Base-by-base conservation (phyloP, 1,139 yeast species). In the Saccharomyces pastorianus region DNA sequence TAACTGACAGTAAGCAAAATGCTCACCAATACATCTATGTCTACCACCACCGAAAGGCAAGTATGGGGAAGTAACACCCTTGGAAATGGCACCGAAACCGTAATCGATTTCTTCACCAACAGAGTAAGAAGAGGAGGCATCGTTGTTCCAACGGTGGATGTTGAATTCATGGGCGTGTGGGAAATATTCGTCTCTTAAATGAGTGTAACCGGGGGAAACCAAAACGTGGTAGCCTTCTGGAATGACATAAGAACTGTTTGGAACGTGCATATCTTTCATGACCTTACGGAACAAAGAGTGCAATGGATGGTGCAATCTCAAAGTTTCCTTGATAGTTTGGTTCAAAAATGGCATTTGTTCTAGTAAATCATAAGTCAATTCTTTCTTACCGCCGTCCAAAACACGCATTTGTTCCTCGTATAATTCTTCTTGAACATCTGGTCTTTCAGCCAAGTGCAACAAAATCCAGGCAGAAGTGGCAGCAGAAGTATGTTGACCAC, bases 1-100 rank as follows among this genome's bases (percentile, higher is more conserved):
- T 64, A 93, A 81, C 76, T 93, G 99, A 62, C 86, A 84, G 71
- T 85, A 89, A 48, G 99, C 99, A 76, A 93, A 93, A 70, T 91
- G 98, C 74, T 93, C 99, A 67, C 99, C 99, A 68, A 93, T 90
- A 76, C 99, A 93, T 76, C 99, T 86, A 72, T 93, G 99, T 79
- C 99, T 88, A 62, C 99, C 99, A 72, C 98, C 99, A 64, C 99
- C 99, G 68, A 93, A 93, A 54, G 99, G 99, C 71, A 93, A 81
- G 74, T 89, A 95, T 54, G 99, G 96, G 50, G 96, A 88, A 26
- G 88, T 76, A 47, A 93, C 98, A 73, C 98, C 99, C 75, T 93
- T 93, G 52, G 96, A 84, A 61, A 93, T 88, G 58, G 91, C 88
- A 68, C 98, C 98, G 65, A 91, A 93, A 17, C 98, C 98, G 69